Evolutionary conservation across 345 rosid genomes (phyloP), one percentile per base, ranked within the genome.

Genomic region (Raphanus raphanistrum): DNA sequence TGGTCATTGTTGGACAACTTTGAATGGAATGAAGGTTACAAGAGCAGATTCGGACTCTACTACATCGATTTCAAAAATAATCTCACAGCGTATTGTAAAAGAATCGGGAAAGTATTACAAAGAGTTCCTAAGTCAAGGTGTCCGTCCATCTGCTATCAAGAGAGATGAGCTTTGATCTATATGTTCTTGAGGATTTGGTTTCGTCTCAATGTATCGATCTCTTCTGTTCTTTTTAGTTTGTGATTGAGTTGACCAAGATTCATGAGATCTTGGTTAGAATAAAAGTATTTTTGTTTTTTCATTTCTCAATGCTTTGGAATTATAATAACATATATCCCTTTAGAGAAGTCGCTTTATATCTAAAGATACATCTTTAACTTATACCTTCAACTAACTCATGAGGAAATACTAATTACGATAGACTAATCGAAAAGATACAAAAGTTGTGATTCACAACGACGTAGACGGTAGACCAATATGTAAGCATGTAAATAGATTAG

Each of bases 1-100:
- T 72, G 75, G 75, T 72, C 75, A 28, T 29, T 72, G 75, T 8
- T 72, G 75, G 75, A 72, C 29, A 72, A 72, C 13, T 72, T 72
- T 1, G 76, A 72, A 17, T 72, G 76, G 76, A 16, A 72, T 8
- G 43, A 61, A 43, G 76, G 68, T 61, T 72, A 72, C 5, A 72
- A 61, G 2, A 45, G 16, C 59, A 62, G 76, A 72, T 72, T 72
- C 3, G 67, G 75, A 28, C 75, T 61, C 16, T 60, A 26, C 0
- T 72, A 45, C 48, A 1, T 72, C 12, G 76, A 72, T 31, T 72
- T 5, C 21, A 45, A 72, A 4, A 62, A 72, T 12, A 72, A 72
- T 32, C 61, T 72, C 32, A 72, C 69, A 6, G n/a, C 68, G 76
- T 6, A 3, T 31, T 63, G 27, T 3, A 9, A 73, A 73, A 50